A percentile compares a stretch with the other conserved stretches of the same genome.
Conservation (phyloP, 192 early-diverging fungal species). For the Backusella australiensis region DNA sequence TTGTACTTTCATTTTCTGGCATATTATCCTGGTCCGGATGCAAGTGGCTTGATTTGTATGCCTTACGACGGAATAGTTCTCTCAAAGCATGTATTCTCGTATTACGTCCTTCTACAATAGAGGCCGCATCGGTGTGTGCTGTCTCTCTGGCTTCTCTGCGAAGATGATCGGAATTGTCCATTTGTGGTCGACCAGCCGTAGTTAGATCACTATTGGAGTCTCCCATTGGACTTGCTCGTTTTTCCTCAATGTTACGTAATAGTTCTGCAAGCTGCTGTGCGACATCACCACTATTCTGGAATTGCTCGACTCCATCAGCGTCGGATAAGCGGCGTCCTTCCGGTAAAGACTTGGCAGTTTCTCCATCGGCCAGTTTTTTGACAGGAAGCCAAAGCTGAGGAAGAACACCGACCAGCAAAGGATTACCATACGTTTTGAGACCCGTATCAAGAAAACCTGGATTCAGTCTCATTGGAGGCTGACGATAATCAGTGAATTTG, state of each 20-base stretch:
- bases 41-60: not conserved
- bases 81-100: not conserved
- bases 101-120: not conserved
- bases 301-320: not conserved
- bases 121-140: not conserved
- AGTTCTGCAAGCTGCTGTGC: conserved; percentile 13
- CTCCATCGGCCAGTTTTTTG: conserved; percentile 9
- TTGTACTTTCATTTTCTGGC: not conserved
- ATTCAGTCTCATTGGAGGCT: conserved; percentile 66
- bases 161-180: not conserved
- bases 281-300: not conserved
- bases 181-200: not conserved
- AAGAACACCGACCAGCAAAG: conserved; percentile 58
- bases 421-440: conserved; percentile 59
- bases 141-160: not conserved
- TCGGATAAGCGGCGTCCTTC: not conserved
- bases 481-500: conserved; percentile 62
- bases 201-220: not conserved
- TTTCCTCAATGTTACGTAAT: conserved; percentile 17
- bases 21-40: not conserved
- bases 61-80: not conserved
- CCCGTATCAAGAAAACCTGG: conserved; percentile 68
- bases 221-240: not conserved
- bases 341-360: not conserved
- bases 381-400: conserved; percentile 74